Evolutionary conservation across 768 basidiomycete genomes (phyloP).

Genomic region (Lactarius psammicola): DNA sequence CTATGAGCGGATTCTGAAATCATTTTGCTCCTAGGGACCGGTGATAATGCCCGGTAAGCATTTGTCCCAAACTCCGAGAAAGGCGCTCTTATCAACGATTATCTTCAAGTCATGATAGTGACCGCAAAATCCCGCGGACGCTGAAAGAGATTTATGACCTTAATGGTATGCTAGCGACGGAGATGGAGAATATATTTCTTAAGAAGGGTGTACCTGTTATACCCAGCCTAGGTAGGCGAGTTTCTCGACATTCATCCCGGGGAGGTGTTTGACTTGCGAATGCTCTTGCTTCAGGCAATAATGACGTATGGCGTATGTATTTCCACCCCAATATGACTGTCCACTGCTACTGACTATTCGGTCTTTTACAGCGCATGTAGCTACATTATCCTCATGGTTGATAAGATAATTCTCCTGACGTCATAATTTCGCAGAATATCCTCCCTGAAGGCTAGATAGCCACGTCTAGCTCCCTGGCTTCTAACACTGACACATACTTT

Average conservation of each 20-base stretch:
- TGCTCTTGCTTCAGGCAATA: conserved; percentile 59
- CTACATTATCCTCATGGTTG: conserved; percentile 25
- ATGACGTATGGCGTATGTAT: conserved; percentile 83
- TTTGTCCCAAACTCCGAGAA: neutral
- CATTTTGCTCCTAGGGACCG: conserved; percentile 54
- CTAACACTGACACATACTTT: conserved; percentile 14
- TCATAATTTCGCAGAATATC: conserved; percentile 50
- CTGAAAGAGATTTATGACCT: conserved; percentile 73
- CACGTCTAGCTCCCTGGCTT: neutral
- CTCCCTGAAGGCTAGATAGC: conserved; percentile 53
- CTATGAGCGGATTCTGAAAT: neutral
- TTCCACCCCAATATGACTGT: conserved; percentile 11
- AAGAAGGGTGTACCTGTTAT: conserved; percentile 72
- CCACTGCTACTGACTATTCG: conserved; percentile 20
- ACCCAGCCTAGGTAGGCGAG: conserved; percentile 78
- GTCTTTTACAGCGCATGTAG: conserved; percentile 54
- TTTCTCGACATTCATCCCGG: conserved; percentile 19
- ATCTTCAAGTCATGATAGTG: conserved; percentile 72
- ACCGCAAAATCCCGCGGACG: conserved; percentile 76
- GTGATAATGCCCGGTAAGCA: conserved; percentile 65
- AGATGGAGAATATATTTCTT: conserved; percentile 73
- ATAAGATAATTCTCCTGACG: conserved; percentile 7
- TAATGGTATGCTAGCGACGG: conserved; percentile 62
- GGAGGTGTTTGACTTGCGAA: neutral
- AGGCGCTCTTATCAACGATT: conserved; percentile 16